A percentile compares a stretch with the other conserved stretches of the same genome.
Conservation (phyloP, 306 rosid species). For the Quercus mongolica region DNA sequence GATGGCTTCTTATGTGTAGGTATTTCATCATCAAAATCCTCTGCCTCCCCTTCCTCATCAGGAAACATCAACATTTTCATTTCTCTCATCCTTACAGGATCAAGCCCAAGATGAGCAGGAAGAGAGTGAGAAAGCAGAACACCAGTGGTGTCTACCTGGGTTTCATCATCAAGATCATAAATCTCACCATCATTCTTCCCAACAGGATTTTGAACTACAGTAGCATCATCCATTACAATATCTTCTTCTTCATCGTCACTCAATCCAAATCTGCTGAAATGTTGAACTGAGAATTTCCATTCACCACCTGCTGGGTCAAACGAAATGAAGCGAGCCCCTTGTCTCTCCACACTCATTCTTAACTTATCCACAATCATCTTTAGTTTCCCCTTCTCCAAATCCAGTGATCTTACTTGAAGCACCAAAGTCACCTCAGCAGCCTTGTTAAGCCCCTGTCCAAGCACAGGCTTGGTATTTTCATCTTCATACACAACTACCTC, state of each 20-base stretch:
- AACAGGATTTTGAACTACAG: slow-evolving; percentile 33
- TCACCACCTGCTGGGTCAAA: slow-evolving; percentile 61
- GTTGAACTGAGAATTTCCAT: slow-evolving; percentile 80
- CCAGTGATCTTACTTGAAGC: slow-evolving; percentile 32
- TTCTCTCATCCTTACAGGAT: slow-evolving; percentile 86
- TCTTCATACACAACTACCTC: slow-evolving; percentile 72
- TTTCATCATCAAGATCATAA: slow-evolving; percentile 53
- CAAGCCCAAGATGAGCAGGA: slow-evolving; percentile 94
- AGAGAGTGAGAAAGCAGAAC: slow-evolving; percentile 81
- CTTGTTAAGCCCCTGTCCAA: slow-evolving; percentile 89
- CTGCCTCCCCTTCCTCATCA: slow-evolving; percentile 46
- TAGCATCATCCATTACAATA: slow-evolving; percentile 54
- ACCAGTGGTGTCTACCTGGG: slow-evolving; percentile 34
- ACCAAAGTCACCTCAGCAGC: slow-evolving; percentile 86
- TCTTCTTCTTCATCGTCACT: slow-evolving; percentile 85
- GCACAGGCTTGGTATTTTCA: slow-evolving; percentile 62
- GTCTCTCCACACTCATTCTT: slow-evolving; percentile 51
- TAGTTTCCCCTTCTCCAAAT: slow-evolving; percentile 28
- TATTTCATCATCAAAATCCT: slow-evolving; percentile 31
- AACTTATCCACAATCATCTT: slow-evolving; percentile 42
- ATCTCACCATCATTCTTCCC: slow-evolving; percentile 42
- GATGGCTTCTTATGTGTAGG: slow-evolving; percentile 36
- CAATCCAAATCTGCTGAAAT: slow-evolving; percentile 96
- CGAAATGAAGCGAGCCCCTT: slow-evolving; percentile 75
- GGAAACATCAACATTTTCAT: slow-evolving; percentile 91